Evolutionary conservation across 23 red algal genomes (phyloP), one percentile per base, ranked within the genome.

Genomic region (Gracilariopsis chorda): DNA sequence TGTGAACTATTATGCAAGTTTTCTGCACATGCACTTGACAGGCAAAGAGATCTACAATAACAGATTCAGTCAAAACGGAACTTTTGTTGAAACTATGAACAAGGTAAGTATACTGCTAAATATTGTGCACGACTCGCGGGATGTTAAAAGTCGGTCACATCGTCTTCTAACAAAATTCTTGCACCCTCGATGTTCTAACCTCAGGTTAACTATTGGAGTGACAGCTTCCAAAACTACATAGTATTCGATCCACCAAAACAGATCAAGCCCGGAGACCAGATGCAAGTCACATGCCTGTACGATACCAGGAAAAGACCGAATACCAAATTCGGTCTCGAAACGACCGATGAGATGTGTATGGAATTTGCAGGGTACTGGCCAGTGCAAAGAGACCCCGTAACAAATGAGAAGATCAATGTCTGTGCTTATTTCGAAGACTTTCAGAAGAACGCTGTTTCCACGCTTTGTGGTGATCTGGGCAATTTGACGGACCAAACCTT

Each of bases 301-400:
- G 88, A 92, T 32, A 83, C 78, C 17, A 34, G 21, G n/a, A 92
- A 92, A 63, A 58, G 61, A 11, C 77, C 88, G 8, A 47, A 71
- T 45, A 82, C 88, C 7, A 39, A 36, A 16, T 92, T 81, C 27
- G 88, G 88, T 72, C 59, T 92, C 8, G 88, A 58, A 53, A 92
- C 88, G 40, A 49, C 20, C 27, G 55, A 92, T 33, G 88, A 92
- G 32, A 92, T 92, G 88, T 92, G 88, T 77, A 92, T 92, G 88
- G 61, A 82, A 16, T 92, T 92, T 57, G 55, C 78, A 0, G 69
- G 44, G 24, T 88, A 88, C 67, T 88, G 65, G 62, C 83, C 83
- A n/a, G 63, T 73, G 36, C 83, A 88, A 41, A 30, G 41, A 5
- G 83, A 88, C 37, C 83, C 63, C 21, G 69, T 45, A 11, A 88